Conservation (phyloP, 768 basidiomycete species). For the Suillus clintonianus region DNA sequence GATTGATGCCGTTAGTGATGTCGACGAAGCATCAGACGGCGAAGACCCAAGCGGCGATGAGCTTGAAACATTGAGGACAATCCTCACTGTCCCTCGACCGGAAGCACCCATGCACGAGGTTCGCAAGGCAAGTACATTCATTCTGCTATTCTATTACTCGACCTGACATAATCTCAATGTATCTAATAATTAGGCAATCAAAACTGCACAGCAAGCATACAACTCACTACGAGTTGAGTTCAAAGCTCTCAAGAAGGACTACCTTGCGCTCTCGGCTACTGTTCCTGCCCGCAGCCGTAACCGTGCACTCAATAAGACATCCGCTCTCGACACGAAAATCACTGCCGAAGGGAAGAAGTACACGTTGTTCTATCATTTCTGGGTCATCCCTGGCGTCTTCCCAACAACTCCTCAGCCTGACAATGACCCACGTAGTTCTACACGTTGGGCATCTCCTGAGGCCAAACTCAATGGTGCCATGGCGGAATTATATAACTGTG, state of each 20-base stretch:
- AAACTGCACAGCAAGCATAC: not conserved
- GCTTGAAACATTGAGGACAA: too few relatives aligned
- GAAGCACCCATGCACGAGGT: not conserved
- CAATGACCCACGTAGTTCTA: not conserved
- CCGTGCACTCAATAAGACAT: not conserved
- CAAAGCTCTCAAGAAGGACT: not conserved
- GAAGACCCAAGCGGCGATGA: too few relatives aligned
- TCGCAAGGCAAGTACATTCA: not conserved
- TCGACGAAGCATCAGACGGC: too few relatives aligned
- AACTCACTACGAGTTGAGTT: not conserved
- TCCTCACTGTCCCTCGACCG: not conserved
- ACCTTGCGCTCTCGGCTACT: not conserved
- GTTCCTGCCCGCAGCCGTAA: not conserved
- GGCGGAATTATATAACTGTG: not conserved
- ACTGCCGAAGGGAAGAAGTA: not conserved
- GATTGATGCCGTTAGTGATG: too few relatives aligned
- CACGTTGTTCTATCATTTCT: not conserved
- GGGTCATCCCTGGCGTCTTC: not conserved
- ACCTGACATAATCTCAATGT: too few relatives aligned
- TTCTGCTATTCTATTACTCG: too few relatives aligned
- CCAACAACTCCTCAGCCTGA: not conserved
- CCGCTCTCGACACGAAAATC: not conserved
- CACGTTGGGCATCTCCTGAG: not conserved
- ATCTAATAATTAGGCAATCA: not conserved
- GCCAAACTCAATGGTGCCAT: not conserved